Base-by-base conservation (phyloP, 257 asterid genomes). In the Nicotiana paniculata region DNA sequence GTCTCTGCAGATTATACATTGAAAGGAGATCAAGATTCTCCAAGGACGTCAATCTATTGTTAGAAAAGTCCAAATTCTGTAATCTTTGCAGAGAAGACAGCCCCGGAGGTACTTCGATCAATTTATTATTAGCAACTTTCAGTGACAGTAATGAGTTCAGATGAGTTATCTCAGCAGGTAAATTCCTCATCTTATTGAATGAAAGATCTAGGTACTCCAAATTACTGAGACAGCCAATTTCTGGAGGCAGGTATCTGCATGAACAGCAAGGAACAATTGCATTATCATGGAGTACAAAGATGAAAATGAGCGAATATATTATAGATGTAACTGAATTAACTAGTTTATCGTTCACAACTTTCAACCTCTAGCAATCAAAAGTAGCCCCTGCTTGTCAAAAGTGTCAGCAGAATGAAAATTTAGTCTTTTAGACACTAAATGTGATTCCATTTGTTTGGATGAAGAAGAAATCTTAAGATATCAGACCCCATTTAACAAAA, bases 241-340 rank as follows among this genome's bases (percentile, higher is more conserved):
- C 99, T 32, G 97, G 95, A 81, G 98, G 99, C 75, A 96, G 94
- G 88, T 88, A 92, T 89, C 99, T 96, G 95, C 91, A 92, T 77
- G 83, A 68, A 79, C 84, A 77, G 21, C 55, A 81, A 28, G 59
- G 77, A 70, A 3, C 10, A 30, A 65, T 55, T 63, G 70, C 43
- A 81, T 86, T 70, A 83, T 54, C 75, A 74, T 74, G 63, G 16
- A 26, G 79, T 51, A 26, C 79, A 15, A 48, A 13, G 79, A 74
- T 74, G 37, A 48, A 48, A 72, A 74, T 12, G 63, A 26, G 28
- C 11, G 48, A 46, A 43, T 39, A 58, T 32, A 4, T 39, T 46
- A 72, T 13, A 24, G 37, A 12, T 46, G 18, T 21, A 72, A 72
- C 78, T 43, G 58, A 46, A 72, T 43, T 58, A 24, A 72, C 21